Evolutionary conservation across 257 asterid genomes (phyloP).

Genomic region (Knoxia roxburghii): DNA sequence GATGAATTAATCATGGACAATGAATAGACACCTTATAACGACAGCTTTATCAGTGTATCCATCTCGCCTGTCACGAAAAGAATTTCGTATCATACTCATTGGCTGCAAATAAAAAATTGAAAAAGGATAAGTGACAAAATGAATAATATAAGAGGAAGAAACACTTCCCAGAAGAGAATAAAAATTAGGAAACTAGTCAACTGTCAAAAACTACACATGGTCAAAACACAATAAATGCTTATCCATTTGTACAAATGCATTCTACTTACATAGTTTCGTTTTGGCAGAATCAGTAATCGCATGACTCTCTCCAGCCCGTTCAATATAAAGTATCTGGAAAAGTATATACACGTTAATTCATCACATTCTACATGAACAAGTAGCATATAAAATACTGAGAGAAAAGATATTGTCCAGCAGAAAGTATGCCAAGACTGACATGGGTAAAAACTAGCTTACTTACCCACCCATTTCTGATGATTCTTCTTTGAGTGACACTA

Average conservation of each 20-base stretch:
- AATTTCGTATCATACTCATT: constrained; percentile 67
- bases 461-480: constrained; percentile 99
- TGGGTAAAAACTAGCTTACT: constrained; percentile 27
- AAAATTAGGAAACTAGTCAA: background rate
- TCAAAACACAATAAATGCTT: background rate
- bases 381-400: background rate
- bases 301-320: constrained; percentile 94
- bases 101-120: constrained; percentile 51
- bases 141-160: background rate
- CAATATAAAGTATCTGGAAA: constrained; percentile 75
- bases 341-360: constrained; percentile 5
- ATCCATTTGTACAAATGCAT: constrained; percentile 16
- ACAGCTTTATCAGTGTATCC: constrained; percentile 97
- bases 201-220: background rate
- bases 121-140: constrained; percentile 16
- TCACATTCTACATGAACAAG: background rate
- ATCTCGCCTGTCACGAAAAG: constrained; percentile 83
- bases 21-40: constrained; percentile 56
- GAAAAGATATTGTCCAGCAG: background rate
- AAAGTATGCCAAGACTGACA: background rate
- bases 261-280: constrained; percentile 77
- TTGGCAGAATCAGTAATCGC: constrained; percentile 79
- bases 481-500: constrained; percentile 67
- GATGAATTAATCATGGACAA: background rate
- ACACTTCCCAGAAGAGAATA: background rate